Evolutionary conservation across 2,329 filamentous ascomycete species (phyloP), one percentile per base, ranked within the genome.

Genomic region (Phyllosticta citrichinensis): DNA sequence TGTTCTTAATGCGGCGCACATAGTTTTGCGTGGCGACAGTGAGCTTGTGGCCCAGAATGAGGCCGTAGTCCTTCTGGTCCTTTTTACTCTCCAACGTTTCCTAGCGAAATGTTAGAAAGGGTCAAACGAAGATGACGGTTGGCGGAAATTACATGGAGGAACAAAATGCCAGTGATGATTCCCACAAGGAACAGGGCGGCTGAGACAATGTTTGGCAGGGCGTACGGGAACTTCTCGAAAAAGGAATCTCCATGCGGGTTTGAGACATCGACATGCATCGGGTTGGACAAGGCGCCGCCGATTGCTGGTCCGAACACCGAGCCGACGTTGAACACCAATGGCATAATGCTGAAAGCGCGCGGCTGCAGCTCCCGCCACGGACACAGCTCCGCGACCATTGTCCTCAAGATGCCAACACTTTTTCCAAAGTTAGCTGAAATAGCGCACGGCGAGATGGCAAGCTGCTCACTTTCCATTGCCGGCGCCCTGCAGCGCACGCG

Each of bases 301-400:
- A 97, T 88, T 3, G 85, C 72, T 64, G 93, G 93, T 0, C 93
- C 93, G 66, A 96, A 88, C 47, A 96, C 90, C 40, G 86, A 88
- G 0, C 93, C 93, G 58, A 97, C 78, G 11, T 87, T 91, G 88
- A 91, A 97, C 1, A 88, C 89, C 17, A 97, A 76, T 3, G 93
- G 93, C 92, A 97, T 97, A 54, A 97, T 80, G 65, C 87, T 91
- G 73, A 97, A 97, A 0, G 94, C 94, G 58, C 85, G 80, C 0
- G 93, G 92, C 69, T 97, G 93, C 6, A 96, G 79, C 69, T 91
- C 88, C 71, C 74, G 40, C 72, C 94, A 86, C 0, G 91, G 89
- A 1, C 96, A 91, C 81, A 97, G 86, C 73, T 97, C 93, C 0
- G 93, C 93, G 2, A 97, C 91, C 77, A 94, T 91, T 17, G 91